phyloP scores from a whole-genome alignment of 2,329 filamentous ascomycete species.

The Sporothrix dimorphospora region DNA sequence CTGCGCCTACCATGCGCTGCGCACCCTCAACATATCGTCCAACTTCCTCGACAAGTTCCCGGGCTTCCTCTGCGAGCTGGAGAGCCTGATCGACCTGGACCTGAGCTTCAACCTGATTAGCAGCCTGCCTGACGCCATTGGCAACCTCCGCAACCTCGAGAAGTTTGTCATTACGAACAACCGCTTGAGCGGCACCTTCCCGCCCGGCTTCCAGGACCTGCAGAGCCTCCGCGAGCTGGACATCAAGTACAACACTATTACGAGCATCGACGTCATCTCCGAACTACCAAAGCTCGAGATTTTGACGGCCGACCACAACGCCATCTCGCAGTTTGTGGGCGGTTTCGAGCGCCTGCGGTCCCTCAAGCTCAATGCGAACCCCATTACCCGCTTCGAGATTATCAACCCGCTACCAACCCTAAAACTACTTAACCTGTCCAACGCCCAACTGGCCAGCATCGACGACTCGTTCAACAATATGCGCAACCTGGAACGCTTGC shows the following conservation, averaged over 20 bases:
- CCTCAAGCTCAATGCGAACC: constrained; percentile 90
- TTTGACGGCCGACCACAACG: constrained; percentile 88
- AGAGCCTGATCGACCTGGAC: constrained; percentile 86
- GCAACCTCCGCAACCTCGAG: constrained; percentile 77
- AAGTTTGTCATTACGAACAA: constrained; percentile 97
- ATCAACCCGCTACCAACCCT: constrained; percentile 75
- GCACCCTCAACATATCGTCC: constrained; percentile 88
- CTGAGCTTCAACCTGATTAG: constrained; percentile 94
- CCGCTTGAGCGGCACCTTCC: constrained; percentile 74
- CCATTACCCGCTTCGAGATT: constrained; percentile 91
- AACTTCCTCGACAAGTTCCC: constrained; percentile 89
- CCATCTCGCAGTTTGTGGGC: constrained; percentile 85
- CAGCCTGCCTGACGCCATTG: constrained; percentile 75
- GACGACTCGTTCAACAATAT: constrained; percentile 88
- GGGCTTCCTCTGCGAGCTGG: constrained; percentile 78
- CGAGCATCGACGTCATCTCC: constrained; percentile 84
- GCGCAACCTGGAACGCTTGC: constrained; percentile 81
- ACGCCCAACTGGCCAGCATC: constrained; percentile 86
- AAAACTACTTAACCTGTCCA: constrained; percentile 85
- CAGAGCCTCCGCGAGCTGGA: constrained; percentile 85
- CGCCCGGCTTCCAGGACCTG: constrained; percentile 72
- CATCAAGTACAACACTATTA: constrained; percentile 88
- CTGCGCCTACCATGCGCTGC: constrained; percentile 73
- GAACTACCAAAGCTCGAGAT: constrained; percentile 85
- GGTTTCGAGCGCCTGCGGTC: constrained; percentile 83